Conservation (phyloP, 768 basidiomycete genomes). For the Xerocomus potaroensis region DNA sequence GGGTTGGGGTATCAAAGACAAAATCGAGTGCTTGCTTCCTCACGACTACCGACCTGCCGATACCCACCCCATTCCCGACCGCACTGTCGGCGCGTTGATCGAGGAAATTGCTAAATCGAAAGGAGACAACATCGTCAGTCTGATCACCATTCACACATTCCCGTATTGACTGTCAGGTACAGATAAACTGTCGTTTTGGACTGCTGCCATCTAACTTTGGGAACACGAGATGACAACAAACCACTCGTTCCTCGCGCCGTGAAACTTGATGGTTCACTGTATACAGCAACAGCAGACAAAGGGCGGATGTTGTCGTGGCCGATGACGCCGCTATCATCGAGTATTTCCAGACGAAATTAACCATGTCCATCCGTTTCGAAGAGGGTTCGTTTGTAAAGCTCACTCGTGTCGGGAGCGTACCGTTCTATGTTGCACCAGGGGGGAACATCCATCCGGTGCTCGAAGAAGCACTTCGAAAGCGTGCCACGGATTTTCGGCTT, state of each 20-base stretch:
- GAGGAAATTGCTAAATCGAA: constrained; percentile 34
- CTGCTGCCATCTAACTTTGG: constrained; percentile 42
- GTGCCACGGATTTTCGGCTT: background rate
- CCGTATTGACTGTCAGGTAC: background rate
- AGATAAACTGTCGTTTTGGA: constrained; percentile 43
- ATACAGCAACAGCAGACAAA: constrained; percentile 5
- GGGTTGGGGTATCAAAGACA: constrained; percentile 20
- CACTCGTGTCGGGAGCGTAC: constrained; percentile 1
- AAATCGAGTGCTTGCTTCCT: constrained; percentile 31
- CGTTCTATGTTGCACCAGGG: background rate
- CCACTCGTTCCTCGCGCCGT: constrained; percentile 7
- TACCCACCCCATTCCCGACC: constrained; percentile 40
- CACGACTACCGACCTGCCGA: constrained; percentile 24
- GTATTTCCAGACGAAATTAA: constrained; percentile 13
- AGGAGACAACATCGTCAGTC: constrained; percentile 43
- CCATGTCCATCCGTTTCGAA: background rate
- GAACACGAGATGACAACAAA: constrained; percentile 23
- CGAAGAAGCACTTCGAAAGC: background rate
- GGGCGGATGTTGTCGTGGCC: background rate
- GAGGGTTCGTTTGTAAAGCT: constrained; percentile 3
- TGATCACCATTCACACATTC: background rate
- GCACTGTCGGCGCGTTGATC: constrained; percentile 36
- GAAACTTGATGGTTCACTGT: constrained; percentile 14
- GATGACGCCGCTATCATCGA: constrained; percentile 6
- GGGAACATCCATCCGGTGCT: background rate